Conservation (phyloP, 257 asterid genomes). For the Gentiana dahurica region DNA sequence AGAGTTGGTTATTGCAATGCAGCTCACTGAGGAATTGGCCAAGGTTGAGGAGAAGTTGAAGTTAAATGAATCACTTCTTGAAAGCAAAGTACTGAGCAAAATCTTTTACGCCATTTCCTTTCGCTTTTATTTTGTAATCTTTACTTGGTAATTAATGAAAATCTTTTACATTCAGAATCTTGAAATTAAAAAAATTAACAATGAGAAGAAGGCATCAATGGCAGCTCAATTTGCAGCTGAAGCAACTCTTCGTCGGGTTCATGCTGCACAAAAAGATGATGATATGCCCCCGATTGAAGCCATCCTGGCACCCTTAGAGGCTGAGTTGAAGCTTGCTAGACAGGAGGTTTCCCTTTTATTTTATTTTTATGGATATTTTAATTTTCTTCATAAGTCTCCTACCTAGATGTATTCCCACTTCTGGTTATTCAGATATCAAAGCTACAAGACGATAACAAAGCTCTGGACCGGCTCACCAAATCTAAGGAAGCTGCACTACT, state of each 20-base stretch:
- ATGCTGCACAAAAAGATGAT: constrained; percentile 93
- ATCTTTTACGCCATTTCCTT: not conserved
- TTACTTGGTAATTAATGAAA: constrained; percentile 7
- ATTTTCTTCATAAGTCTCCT: constrained; percentile 6
- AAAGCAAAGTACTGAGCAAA: constrained; percentile 61
- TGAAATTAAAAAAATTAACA: constrained; percentile 89
- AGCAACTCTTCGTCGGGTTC: constrained; percentile 97
- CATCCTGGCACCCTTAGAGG: constrained; percentile 92
- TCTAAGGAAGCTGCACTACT: constrained; percentile 97
- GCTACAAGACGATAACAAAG: constrained; percentile 96
- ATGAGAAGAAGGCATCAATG: constrained; percentile 96
- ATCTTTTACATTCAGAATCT: constrained; percentile 57
- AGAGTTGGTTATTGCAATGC: not conserved
- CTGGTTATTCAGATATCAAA: constrained; percentile 55
- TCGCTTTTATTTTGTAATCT: not conserved
- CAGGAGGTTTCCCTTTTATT: constrained; percentile 56
- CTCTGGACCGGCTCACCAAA: constrained; percentile 90
- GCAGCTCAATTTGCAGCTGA: constrained; percentile 99
- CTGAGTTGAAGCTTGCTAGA: constrained; percentile 94
- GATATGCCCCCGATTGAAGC: constrained; percentile 99
- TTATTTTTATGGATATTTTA: constrained; percentile 9
- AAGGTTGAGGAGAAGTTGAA: constrained; percentile 88
- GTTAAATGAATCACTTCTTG: constrained; percentile 72
- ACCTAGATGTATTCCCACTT: not conserved
- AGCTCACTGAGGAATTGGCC: constrained; percentile 82